These are phyloP conservation scores for Phytophthora tubulina DNA, from an alignment of 352 stramenopile species.

Conservation along the genomic window DNA sequence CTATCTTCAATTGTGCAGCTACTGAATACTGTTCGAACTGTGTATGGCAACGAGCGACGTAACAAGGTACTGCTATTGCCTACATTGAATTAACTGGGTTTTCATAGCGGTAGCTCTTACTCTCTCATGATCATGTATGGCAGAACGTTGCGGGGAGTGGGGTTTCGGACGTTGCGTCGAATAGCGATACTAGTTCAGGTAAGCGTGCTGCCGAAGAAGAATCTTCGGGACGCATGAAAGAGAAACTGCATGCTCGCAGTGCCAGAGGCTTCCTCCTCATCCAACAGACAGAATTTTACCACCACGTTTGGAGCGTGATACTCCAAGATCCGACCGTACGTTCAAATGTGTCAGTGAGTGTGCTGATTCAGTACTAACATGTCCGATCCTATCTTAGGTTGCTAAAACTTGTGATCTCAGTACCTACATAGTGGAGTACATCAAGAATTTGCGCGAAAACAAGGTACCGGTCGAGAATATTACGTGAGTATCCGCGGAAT, in stretches of 20 bases:
- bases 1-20: constrained; percentile 48
- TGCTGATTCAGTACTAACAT: constrained; percentile 9
- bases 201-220: neutral
- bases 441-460: constrained; percentile 63
- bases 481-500: constrained; percentile 52
- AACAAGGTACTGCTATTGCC: constrained; percentile 43
- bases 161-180: constrained; percentile 2
- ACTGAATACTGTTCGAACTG: constrained; percentile 58
- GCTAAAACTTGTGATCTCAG: constrained; percentile 49
- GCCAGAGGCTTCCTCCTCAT: constrained; percentile 55
- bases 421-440: constrained; percentile 72
- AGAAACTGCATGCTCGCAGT: constrained; percentile 42
- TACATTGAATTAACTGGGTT: constrained; percentile 37
- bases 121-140: neutral
- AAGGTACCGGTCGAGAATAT: constrained; percentile 65
- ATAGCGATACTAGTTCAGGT: constrained; percentile 2
- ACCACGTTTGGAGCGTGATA: constrained; percentile 61
- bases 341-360: neutral
- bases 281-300: constrained; percentile 68
- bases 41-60: constrained; percentile 44
- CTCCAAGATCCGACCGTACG: constrained; percentile 55
- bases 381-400: constrained; percentile 40
- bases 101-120: constrained; percentile 4
- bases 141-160: constrained; percentile 21
- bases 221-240: neutral